Evolutionary conservation across 164 flowering plant species (phyloP).

Genomic region (Vitis rupestris): DNA sequence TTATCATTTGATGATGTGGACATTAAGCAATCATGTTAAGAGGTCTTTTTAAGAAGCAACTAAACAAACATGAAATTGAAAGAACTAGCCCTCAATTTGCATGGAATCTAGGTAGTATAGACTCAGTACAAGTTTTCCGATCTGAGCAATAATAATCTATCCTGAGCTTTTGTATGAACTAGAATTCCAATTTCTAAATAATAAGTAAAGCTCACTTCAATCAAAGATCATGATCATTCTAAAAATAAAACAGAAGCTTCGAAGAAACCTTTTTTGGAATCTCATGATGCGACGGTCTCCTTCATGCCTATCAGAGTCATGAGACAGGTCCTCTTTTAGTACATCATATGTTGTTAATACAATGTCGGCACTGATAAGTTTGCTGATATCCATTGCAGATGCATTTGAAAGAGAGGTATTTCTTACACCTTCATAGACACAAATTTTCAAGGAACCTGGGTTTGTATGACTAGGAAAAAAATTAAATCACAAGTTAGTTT

Average conservation of each 20-base stretch:
- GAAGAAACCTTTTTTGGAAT: constrained; percentile 77
- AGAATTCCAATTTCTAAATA: background rate
- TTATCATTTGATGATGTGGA: background rate
- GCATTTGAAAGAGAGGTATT: constrained; percentile 47
- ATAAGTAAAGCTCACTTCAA: background rate
- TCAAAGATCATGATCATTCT: background rate
- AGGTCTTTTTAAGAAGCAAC: background rate
- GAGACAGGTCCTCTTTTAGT: constrained; percentile 87
- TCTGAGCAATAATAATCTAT: background rate
- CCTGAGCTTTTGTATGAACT: background rate
- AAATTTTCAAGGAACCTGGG: constrained; percentile 67
- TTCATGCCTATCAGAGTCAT: constrained; percentile 90
- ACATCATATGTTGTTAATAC: constrained; percentile 95
- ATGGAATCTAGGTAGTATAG: background rate
- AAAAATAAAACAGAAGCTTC: constrained; percentile 1
- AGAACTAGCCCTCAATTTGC: background rate
- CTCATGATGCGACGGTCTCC: constrained; percentile 87
- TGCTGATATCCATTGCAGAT: constrained; percentile 43
- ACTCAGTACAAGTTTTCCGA: background rate
- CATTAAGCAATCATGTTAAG: background rate
- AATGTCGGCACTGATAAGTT: constrained; percentile 76
- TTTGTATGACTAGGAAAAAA: constrained; percentile 62
- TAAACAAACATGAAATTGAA: background rate
- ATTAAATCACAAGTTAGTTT: constrained; percentile 7
- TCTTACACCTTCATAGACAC: constrained; percentile 82